Percentiles rank a stretch among this genome's conserved stretches.
Evolutionary conservation across 495 filamentous ascomycete genomes (phyloP).

Genomic region (Sphaerosporella brunnea): DNA sequence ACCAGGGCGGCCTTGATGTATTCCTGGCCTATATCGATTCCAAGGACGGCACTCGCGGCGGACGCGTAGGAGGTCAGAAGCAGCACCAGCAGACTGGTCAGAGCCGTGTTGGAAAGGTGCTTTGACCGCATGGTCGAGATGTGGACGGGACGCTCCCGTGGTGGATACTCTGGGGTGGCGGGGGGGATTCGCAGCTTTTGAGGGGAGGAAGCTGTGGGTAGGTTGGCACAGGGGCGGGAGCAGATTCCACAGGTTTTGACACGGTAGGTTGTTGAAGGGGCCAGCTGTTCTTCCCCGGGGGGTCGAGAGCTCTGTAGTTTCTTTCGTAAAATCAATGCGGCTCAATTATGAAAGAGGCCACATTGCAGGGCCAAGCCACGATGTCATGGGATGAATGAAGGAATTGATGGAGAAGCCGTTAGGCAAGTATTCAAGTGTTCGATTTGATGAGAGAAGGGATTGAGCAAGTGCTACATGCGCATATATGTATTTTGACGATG

Average conservation of each 20-base stretch:
- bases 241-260: too few species aligned
- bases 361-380: neutral
- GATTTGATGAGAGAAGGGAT: too few species aligned
- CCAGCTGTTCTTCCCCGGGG: constrained; percentile 1
- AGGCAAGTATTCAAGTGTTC: too few species aligned
- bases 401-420: too few species aligned
- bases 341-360: constrained; percentile 1
- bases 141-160: neutral
- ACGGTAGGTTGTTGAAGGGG: neutral
- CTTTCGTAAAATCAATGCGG: constrained; percentile 1
- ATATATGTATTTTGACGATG: too few species aligned
- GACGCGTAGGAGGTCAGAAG: constrained; percentile 41
- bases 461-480: too few species aligned
- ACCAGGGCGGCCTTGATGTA: constrained; percentile 94
- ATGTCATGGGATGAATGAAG: too few species aligned
- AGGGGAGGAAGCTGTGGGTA: neutral
- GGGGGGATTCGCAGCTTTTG: too few species aligned
- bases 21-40: constrained; percentile 87
- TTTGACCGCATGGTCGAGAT: constrained; percentile 3
- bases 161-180: neutral
- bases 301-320: neutral
- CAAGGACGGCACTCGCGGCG: constrained; percentile 59
- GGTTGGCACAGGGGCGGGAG: too few species aligned
- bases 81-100: constrained; percentile 32
- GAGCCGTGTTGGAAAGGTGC: constrained; percentile 1